These are phyloP conservation scores for Thalassia testudinum DNA, from an alignment of 116 monocot species.

Conservation along the genomic window DNA sequence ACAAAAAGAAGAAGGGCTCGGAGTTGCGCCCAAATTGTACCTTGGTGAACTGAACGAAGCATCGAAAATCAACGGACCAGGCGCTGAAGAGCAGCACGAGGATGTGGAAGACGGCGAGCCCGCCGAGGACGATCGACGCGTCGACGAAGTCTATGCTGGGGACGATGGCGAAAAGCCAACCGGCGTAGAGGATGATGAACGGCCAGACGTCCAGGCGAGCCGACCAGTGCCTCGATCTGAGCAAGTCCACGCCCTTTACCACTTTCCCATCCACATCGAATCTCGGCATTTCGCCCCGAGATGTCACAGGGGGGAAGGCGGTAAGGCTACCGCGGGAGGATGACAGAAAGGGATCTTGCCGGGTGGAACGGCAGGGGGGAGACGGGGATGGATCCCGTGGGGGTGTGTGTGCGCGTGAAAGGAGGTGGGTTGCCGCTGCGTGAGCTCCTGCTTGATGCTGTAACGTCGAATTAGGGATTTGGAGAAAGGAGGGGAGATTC, in stretches of 20 bases:
- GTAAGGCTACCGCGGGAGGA: too few species aligned
- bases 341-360: too few species aligned
- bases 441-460: too few species aligned
- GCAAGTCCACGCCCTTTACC: constrained; percentile 62
- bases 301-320: too few species aligned
- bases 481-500: too few species aligned
- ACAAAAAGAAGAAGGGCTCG: not conserved
- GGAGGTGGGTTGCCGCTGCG: too few species aligned
- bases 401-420: too few species aligned
- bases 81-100: constrained; percentile 80
- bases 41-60: constrained; percentile 77
- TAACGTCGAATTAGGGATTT: too few species aligned
- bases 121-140: constrained; percentile 68
- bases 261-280: constrained; percentile 60
- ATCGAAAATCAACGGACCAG: constrained; percentile 88
- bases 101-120: constrained; percentile 38
- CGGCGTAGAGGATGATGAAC: constrained; percentile 46
- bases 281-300: constrained; percentile 51
- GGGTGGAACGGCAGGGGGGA: too few species aligned
- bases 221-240: constrained; percentile 39
- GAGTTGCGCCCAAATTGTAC: too few species aligned
- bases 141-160: constrained; percentile 75
- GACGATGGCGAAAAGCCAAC: constrained; percentile 45
- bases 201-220: constrained; percentile 87
- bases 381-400: too few species aligned